Conservation (phyloP, 2,329 filamentous ascomycete species). For the Fusarium buxicola region DNA sequence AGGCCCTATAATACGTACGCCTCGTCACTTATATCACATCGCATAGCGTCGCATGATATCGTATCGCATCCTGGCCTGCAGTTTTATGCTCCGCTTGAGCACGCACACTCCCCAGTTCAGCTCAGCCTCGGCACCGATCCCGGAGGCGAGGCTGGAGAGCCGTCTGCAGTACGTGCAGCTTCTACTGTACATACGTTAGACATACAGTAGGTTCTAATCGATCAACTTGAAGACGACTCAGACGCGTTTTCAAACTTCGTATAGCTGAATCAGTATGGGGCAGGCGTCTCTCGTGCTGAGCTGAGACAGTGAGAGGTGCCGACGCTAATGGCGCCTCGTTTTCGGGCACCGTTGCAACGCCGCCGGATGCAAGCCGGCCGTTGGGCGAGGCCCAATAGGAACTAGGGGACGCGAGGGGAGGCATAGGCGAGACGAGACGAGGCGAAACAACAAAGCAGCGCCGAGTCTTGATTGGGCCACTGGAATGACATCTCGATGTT, state of each 20-base stretch:
- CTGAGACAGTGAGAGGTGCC: conserved; percentile 26
- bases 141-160: conserved; percentile 21
- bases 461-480: background rate
- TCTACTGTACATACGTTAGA: background rate
- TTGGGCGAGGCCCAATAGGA: conserved; percentile 6
- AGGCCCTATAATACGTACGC: conserved; percentile 37
- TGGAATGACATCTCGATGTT: conserved; percentile 2
- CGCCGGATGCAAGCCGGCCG: conserved; percentile 35
- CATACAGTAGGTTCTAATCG: conserved; percentile 11
- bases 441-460: conserved; percentile 2
- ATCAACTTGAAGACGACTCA: conserved; percentile 7
- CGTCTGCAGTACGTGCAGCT: conserved; percentile 9
- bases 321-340: conserved; percentile 39
- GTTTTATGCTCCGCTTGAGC: background rate
- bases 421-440: conserved; percentile 13
- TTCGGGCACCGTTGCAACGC: conserved; percentile 35
- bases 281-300: conserved; percentile 4
- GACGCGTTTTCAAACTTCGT: conserved; percentile 11
- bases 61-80: conserved; percentile 11
- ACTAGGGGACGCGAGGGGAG: conserved; percentile 16
- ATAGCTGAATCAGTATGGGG: conserved; percentile 3
- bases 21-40: conserved; percentile 32
- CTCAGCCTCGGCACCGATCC: conserved; percentile 26
- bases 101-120: conserved; percentile 14
- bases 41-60: conserved; percentile 16